Evolutionary conservation across 1,139 yeast species (phyloP), one percentile per base, ranked within the genome.

Genomic region (Casaregolazyma suthepensis): DNA sequence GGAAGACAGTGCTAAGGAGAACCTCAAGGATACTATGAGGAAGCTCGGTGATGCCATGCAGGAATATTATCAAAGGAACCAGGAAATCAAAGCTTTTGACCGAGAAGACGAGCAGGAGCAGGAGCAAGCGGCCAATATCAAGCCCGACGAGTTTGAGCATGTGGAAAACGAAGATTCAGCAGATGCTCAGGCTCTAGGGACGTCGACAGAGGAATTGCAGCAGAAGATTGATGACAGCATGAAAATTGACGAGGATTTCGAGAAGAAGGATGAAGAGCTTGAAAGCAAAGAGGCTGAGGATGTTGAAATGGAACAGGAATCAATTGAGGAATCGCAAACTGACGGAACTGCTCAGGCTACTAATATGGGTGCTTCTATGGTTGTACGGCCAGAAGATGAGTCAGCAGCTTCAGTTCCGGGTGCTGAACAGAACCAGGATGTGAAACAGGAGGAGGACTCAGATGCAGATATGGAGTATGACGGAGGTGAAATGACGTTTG

Each of bases 101-200:
- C 46, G 52, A 1, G 61, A 59, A 10, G 56, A 52, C 7, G 64
- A 63, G 19, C 77, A 75, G 43, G 76, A 75, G 47, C 66, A 69
- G 51, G 79, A 77, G 46, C 81, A 82, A 45, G 72, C 75, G 45
- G 71, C 76, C 15, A 83, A 80, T 57, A 83, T 81, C 60, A 78
- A 82, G 50, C 90, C 94, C 0, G 96, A 90, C 64, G 96, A 90
- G 62, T 88, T 91, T 68, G 95, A 91, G 68, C 98, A 93, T 66
- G 78, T 89, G 54, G 93, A 88, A 48, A 96, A 95, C 45, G 72
- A 67, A 10, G 90, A 86, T 48, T 83, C 83, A 60, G 71, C 69
- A 43, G 93, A 87, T 54, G 87, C 96, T 0, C 98, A 94, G 69
- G 99, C 98, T 0, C 72, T 93, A 54, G 99, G 98, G 22, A 83